These are phyloP conservation scores for Neophaeococcomyces aloes DNA, from an alignment of 2,329 filamentous ascomycete genomes.

Conservation along the genomic window DNA sequence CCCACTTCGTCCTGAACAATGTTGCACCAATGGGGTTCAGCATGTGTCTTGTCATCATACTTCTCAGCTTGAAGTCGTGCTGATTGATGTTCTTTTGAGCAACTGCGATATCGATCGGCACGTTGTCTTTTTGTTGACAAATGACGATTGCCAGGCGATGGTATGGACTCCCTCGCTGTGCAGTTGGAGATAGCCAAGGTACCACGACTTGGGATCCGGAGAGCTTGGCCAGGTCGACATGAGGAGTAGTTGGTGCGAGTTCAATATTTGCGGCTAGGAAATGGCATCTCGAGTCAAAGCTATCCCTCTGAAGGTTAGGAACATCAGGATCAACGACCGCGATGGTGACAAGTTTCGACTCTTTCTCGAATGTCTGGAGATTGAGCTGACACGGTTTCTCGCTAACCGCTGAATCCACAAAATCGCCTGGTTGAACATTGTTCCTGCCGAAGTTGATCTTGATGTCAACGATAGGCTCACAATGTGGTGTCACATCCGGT, in stretches of 20 bases:
- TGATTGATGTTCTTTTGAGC: conserved; percentile 44
- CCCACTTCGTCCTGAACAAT: conserved; percentile 83
- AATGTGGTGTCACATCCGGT: conserved; percentile 72
- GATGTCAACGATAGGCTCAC: conserved; percentile 70
- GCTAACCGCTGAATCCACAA: conserved; percentile 64
- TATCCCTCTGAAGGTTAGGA: conserved; percentile 62
- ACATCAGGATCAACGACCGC: conserved; percentile 86
- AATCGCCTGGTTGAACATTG: conserved; percentile 63
- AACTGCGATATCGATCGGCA: conserved; percentile 47
- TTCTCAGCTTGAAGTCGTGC: conserved; percentile 64
- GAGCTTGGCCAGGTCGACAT: conserved; percentile 55
- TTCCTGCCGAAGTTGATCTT: conserved; percentile 66
- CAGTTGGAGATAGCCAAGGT: conserved; percentile 76
- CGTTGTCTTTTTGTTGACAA: conserved; percentile 61
- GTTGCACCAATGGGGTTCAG: conserved; percentile 69
- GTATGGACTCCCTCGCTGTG: conserved; percentile 83
- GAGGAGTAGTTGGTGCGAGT: conserved; percentile 50
- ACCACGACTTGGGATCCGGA: conserved; percentile 55
- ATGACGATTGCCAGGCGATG: conserved; percentile 79
- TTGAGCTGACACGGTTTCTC: conserved; percentile 64
- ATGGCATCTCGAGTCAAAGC: conserved; percentile 73
- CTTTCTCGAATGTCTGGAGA: conserved; percentile 75
- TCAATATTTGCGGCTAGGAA: conserved; percentile 68
- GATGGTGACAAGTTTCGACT: conserved; percentile 71
- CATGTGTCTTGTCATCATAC: conserved; percentile 58